Base-by-base conservation (phyloP, 306 rosid genomes). In the Dryas alaskensis region DNA sequence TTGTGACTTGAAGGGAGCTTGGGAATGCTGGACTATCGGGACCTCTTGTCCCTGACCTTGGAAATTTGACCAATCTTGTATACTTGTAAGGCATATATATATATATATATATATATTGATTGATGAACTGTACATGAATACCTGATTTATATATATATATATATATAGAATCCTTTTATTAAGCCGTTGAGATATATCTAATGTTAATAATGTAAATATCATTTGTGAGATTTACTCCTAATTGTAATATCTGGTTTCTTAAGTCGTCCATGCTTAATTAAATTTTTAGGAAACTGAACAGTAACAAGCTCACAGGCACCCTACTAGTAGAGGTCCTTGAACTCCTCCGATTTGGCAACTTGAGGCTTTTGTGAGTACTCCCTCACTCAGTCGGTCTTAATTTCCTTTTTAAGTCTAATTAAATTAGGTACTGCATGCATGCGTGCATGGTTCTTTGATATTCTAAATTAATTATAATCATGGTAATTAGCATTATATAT, bases 11-110 rank as follows among this genome's bases (percentile, higher is more conserved):
- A 54, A 73, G 87, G 79, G 81, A 80, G 65, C 81, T 79, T 49
- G 76, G 74, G 16, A 19, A 48, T 13, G 81, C 73, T 13, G 48
- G 47, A 16, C 65, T 83, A 16, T 67, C 79, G 4, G 79, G 83
- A 67, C 67, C 52, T 43, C 73, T 83, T 44, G 25, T 67, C 54
- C 79, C 81, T 10, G 53, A 58, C 58, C 83, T 83, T n/a, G 81
- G 70, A 68, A 69, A 51, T 57, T 76, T 79, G 71, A 17, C 74
- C 9, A 72, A 62, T 42, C 75, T 79, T 66, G 79, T 76, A 12
- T 68, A 67, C 46, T 72, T 79, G 87, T 76, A 63, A 47, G 74
- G 22, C 22, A 19, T 19, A 19, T 19, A 19, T 19, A 19, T 19
- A 22, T 22, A 19, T 19, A 19, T 19, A 22, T 22, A 22, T 22